These are phyloP conservation scores for Helotiales sp. DNA, from an alignment of 2,329 filamentous ascomycete species.

Conservation along the genomic window DNA sequence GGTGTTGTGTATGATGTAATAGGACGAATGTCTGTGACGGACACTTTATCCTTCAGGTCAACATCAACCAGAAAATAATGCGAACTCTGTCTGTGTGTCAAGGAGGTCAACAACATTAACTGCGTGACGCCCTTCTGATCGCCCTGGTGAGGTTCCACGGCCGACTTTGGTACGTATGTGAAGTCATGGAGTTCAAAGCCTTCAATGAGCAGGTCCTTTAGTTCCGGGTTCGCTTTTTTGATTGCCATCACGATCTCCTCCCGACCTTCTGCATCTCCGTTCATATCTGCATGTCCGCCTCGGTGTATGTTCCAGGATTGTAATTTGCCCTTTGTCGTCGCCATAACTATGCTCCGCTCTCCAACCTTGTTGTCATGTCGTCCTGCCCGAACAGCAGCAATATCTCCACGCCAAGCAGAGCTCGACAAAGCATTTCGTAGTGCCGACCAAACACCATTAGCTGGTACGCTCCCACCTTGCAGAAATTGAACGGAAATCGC, in stretches of 20 bases:
- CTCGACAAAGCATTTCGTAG: slow-evolving; percentile 77
- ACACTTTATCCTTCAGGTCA: slow-evolving; percentile 58
- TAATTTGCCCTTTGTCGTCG: slow-evolving; percentile 76
- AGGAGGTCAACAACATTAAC: slow-evolving; percentile 65
- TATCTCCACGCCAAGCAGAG: slow-evolving; percentile 72
- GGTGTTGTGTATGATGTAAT: slow-evolving; percentile 68
- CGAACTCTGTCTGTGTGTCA: slow-evolving; percentile 56
- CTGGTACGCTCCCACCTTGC: slow-evolving; percentile 60
- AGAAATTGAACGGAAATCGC: slow-evolving; percentile 80
- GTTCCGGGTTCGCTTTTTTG: slow-evolving; percentile 56
- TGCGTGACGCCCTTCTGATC: slow-evolving; percentile 59
- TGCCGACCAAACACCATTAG: slow-evolving; percentile 74
- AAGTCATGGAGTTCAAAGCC: slow-evolving; percentile 82
- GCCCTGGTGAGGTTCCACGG: slow-evolving; percentile 56
- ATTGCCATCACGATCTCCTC: slow-evolving; percentile 68
- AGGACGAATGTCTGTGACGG: slow-evolving; percentile 70
- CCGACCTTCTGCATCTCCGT: slow-evolving; percentile 73
- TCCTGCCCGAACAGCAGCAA: slow-evolving; percentile 80
- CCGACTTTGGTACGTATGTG: slow-evolving; percentile 65
- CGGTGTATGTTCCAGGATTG: slow-evolving; percentile 90
- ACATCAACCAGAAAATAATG: slow-evolving; percentile 80
- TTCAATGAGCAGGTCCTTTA: slow-evolving; percentile 56
- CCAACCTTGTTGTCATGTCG: slow-evolving; percentile 73
- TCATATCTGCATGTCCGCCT: slow-evolving; percentile 78
- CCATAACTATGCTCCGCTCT: slow-evolving; percentile 82